Evolutionary conservation across 441 rosid genomes (phyloP), one percentile per base, ranked within the genome.

Genomic region (Isatis lusitanica): DNA sequence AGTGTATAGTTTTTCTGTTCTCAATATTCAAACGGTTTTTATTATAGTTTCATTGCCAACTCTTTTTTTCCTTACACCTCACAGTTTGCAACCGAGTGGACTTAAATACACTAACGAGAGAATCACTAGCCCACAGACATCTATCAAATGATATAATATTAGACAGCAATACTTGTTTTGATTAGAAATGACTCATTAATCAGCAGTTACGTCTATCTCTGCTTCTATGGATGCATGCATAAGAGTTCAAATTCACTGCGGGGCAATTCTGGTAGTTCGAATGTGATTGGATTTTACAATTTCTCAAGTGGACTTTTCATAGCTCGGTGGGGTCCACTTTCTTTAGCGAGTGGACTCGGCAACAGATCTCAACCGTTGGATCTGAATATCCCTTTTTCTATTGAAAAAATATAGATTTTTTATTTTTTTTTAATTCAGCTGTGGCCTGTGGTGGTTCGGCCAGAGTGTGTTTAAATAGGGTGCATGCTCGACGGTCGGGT

Each of bases 401-500:
- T 0, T 3, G 48, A 61, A 9, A 5, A 60, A 63, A 35, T n/a
- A 11, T 6, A 13, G 15, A 51, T 21, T 47, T 16, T 12, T 40
- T 4, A 1, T 2, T 58, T 65, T 21, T 47, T 16, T 12, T 40
- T 4, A 1, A 26, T 58, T 65, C 53, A 59, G 53, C 47, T 65
- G 59, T 36, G 39, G 9, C 38, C 47, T 58, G 18, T 67, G 80
- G 56, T 46, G 44, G 38, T 67, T 57, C 58, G 48, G 82, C 73
- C 80, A 66, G 78, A 42, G 83, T 66, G 86, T 79, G 83, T 79
- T 35, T 78, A 40, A 65, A 74, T 36, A 57, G 68, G 61, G 46
- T 59, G 61, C 88, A 83, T 78, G 78, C 85, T 52, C 76, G 26
- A 52, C 48, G 79, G 87, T 84, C 82, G 85, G 80, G 62, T 58